Conservation (phyloP, 176 grass and related monocot species). For the Pontederia crassipes region DNA sequence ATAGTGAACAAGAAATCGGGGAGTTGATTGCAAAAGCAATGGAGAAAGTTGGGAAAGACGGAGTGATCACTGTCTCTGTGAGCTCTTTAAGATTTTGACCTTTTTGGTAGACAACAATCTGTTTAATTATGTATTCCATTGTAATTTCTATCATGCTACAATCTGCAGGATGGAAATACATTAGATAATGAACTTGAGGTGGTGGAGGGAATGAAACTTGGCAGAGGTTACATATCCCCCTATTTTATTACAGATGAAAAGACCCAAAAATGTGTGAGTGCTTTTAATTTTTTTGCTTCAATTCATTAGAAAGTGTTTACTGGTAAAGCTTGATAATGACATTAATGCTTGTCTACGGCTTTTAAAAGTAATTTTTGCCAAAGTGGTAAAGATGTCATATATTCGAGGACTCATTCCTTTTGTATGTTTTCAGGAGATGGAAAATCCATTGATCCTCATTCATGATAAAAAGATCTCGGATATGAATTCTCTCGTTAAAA, state of each 20-base stretch:
- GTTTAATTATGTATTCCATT: not conserved
- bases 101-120: conserved; percentile 5
- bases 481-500: conserved; percentile 67
- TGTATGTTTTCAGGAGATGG: conserved; percentile 51
- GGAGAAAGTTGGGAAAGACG: conserved; percentile 91
- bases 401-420: not conserved
- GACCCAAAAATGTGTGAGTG: conserved; percentile 94
- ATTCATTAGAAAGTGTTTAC: not conserved
- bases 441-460: conserved; percentile 86
- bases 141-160: not conserved
- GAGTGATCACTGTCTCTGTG: conserved; percentile 80
- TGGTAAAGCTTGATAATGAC: not conserved
- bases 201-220: conserved; percentile 88
- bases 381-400: no score
- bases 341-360: not conserved
- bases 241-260: conserved; percentile 87
- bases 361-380: not conserved
- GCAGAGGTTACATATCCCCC: conserved; percentile 93
- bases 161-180: conserved; percentile 72
- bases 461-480: conserved; percentile 91
- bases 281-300: not conserved
- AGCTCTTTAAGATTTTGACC: conserved; percentile 33
- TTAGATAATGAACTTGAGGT: conserved; percentile 71
- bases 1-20: conserved; percentile 91
- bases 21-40: conserved; percentile 80